phyloP scores from a whole-genome alignment of 225 moss, liverwort and hornwort species.

The Rhytidiadelphus loreus region DNA sequence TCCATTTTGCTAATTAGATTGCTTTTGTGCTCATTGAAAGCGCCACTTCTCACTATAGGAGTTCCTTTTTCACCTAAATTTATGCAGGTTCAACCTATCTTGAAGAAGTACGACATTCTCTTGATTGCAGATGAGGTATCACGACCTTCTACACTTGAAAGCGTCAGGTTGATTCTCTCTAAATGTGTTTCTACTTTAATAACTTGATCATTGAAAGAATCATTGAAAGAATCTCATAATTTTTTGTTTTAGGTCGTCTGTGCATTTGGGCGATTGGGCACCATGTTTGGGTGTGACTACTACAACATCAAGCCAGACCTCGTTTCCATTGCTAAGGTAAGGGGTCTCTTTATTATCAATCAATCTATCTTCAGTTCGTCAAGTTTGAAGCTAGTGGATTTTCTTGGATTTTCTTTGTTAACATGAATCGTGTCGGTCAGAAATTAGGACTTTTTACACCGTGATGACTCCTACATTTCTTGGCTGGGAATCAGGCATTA shows the following conservation, averaged over 20 bases:
- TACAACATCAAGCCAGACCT: slow-evolving; percentile 86
- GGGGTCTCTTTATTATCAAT: not conserved
- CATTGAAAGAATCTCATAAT: not conserved
- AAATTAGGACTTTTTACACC: not conserved
- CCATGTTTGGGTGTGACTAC: slow-evolving; percentile 85
- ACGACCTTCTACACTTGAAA: not conserved
- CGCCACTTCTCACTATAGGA: not conserved
- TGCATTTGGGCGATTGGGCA: slow-evolving; percentile 93
- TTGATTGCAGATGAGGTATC: slow-evolving; percentile 95
- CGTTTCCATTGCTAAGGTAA: slow-evolving; percentile 79
- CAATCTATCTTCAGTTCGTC: not conserved
- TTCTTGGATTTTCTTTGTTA: not conserved
- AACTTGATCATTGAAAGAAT: not conserved
- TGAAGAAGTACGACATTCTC: slow-evolving; percentile 99
- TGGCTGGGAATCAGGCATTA: slow-evolving; percentile 44
- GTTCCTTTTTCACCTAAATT: not conserved
- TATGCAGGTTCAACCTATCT: slow-evolving; percentile 75
- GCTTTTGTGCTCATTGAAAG: not conserved
- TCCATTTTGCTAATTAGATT: not conserved
- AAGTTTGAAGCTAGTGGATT: not conserved
- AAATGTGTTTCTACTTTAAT: not conserved
- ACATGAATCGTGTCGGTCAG: not conserved
- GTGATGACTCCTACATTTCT: not conserved
- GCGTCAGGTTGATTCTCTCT: not conserved
- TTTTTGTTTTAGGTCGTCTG: slow-evolving; percentile 57